Conservation (phyloP, 2,329 filamentous ascomycete genomes). For the Calonectria pseudoreteaudii region DNA sequence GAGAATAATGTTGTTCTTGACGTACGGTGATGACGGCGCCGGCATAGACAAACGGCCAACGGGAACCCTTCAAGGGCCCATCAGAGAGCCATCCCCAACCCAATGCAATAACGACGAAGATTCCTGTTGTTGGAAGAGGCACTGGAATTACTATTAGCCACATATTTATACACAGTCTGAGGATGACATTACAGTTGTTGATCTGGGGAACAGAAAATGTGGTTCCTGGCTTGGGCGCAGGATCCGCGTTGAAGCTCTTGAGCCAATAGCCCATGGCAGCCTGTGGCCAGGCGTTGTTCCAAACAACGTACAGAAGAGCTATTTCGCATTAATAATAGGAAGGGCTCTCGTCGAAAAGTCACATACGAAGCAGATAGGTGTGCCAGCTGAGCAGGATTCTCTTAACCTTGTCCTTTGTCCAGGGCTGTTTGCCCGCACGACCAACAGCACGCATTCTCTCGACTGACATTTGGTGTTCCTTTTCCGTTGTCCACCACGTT, state of each 20-base stretch:
- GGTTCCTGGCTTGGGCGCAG: constrained; percentile 27
- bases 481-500: constrained; percentile 34
- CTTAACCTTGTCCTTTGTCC: constrained; percentile 30
- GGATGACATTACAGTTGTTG: constrained; percentile 21
- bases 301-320: constrained; percentile 31
- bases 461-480: constrained; percentile 24
- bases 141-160: background rate
- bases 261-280: constrained; percentile 34
- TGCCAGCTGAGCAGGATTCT: constrained; percentile 32
- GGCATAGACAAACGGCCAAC: constrained; percentile 33
- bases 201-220: constrained; percentile 27
- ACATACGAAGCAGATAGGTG: constrained; percentile 32
- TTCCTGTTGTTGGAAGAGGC: constrained; percentile 32
- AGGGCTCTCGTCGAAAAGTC: too few relatives aligned
- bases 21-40: constrained; percentile 32
- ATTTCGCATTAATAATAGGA: background rate
- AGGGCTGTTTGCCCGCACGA: constrained; percentile 32
- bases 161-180: background rate
- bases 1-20: rapidly evolving
- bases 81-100: constrained; percentile 37
- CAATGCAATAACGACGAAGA: constrained; percentile 31
- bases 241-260: constrained; percentile 32
- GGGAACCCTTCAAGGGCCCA: constrained; percentile 25
- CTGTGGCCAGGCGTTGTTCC: constrained; percentile 33
- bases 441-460: constrained; percentile 31